These are phyloP conservation scores for sorghum (Sorghum bicolor) DNA, from an alignment of 176 grass and related monocot species.

Conservation along the genomic window DNA sequence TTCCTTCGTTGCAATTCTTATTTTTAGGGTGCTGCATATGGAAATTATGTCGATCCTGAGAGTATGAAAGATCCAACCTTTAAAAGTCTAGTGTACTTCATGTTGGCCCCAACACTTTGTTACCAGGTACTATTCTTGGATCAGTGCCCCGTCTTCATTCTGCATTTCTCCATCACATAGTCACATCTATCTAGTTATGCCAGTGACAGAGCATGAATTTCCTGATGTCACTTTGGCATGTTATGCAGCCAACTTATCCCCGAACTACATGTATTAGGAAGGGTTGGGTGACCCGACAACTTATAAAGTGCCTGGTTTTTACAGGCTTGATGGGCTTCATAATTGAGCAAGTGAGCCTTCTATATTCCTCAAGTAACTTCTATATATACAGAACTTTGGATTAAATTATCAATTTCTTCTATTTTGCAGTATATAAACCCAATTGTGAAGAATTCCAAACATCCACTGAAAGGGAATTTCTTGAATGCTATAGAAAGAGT, in stretches of 20 bases:
- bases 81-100: constrained; percentile 67
- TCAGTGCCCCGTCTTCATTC: neutral
- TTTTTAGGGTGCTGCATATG: constrained; percentile 44
- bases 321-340: constrained; percentile 97
- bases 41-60: constrained; percentile 41
- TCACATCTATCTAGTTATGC: neutral
- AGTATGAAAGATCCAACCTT: constrained; percentile 59
- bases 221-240: constrained; percentile 27
- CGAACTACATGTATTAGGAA: constrained; percentile 69
- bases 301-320: constrained; percentile 81
- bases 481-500: constrained; percentile 96
- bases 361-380: constrained; percentile 24
- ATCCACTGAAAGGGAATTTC: constrained; percentile 85
- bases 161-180: neutral
- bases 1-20: neutral
- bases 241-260: constrained; percentile 84
- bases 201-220: neutral
- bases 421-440: constrained; percentile 90
- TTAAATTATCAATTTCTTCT: constrained; percentile 8
- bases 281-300: constrained; percentile 76
- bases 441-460: constrained; percentile 94
- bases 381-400: neutral
- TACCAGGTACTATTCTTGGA: constrained; percentile 68
- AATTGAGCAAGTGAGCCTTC: constrained; percentile 84
- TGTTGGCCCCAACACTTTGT: constrained; percentile 95